Percentiles rank a stretch among this genome's conserved stretches.
phyloP scores from a whole-genome alignment of 169 alveolate species.

The Besnoitia besnoiti region DNA sequence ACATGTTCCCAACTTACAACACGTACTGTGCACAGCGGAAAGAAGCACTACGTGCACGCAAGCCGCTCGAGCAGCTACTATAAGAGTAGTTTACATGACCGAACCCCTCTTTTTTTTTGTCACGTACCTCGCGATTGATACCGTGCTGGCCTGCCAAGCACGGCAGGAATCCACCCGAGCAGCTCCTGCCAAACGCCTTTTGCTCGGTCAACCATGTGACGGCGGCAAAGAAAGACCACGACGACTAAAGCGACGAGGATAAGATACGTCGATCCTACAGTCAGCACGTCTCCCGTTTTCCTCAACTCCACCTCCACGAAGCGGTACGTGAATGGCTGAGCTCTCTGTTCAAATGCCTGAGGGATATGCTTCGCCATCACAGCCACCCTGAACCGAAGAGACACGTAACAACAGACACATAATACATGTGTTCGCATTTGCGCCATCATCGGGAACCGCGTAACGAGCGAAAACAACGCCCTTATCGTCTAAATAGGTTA shows the following conservation, averaged over 20 bases:
- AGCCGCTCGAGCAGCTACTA: too few relatives aligned
- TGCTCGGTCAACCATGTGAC: constrained; percentile 2
- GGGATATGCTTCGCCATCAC: constrained; percentile 45
- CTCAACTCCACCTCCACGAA: constrained; percentile 20
- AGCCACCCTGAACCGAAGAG: constrained; percentile 38
- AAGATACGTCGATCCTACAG: neutral
- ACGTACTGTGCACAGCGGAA: neutral
- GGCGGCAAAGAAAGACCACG: neutral
- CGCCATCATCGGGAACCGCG: too few relatives aligned
- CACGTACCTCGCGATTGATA: neutral
- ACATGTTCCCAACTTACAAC: neutral
- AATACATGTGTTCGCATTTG: too few relatives aligned
- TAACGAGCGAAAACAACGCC: neutral
- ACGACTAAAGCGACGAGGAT: neutral
- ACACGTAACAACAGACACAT: neutral
- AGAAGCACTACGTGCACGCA: too few relatives aligned
- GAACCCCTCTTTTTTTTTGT: too few relatives aligned
- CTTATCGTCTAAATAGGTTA: neutral
- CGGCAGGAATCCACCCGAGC: neutral
- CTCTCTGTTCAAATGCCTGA: neutral
- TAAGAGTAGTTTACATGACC: too few relatives aligned
- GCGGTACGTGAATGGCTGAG: constrained; percentile 63
- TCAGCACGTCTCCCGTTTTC: neutral
- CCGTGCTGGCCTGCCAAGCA: neutral
- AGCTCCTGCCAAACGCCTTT: neutral